Conservation (phyloP, 1,284 basidiomycete genomes). For the Amylostereum areolatum region DNA sequence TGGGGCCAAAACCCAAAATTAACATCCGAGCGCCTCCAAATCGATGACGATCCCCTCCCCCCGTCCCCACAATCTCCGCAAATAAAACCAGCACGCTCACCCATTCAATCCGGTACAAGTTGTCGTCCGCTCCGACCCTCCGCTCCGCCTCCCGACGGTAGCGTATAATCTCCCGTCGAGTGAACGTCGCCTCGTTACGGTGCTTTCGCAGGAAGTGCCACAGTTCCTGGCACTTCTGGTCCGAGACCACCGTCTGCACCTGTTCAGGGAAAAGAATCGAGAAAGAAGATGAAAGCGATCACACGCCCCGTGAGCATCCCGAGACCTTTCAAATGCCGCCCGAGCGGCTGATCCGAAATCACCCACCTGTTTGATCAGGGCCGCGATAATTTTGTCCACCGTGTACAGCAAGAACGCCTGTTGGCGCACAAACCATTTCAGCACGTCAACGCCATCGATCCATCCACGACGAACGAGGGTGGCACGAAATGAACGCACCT, state of each 20-base stretch:
- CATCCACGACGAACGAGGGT: slow-evolving; percentile 3
- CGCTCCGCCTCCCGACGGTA: slow-evolving; percentile 89
- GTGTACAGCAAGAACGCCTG: slow-evolving; percentile 88
- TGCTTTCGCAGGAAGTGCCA: slow-evolving; percentile 57
- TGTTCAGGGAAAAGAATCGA: slow-evolving; percentile 24
- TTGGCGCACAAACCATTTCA: too few species aligned
- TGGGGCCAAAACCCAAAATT: neutral
- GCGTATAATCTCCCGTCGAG: slow-evolving; percentile 78
- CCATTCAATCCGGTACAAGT: slow-evolving; percentile 90
- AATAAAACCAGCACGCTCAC: slow-evolving; percentile 54
- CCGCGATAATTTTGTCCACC: slow-evolving; percentile 84
- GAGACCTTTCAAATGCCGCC: too few species aligned
- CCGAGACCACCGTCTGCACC: slow-evolving; percentile 80
- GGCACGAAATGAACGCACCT: slow-evolving; percentile 42
- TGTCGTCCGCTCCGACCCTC: slow-evolving; percentile 83
- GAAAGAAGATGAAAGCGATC: too few species aligned
- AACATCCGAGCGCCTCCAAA: too few species aligned
- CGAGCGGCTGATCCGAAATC: neutral
- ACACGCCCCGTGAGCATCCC: too few species aligned
- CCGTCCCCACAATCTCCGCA: too few species aligned
- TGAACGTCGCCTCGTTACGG: slow-evolving; percentile 44
- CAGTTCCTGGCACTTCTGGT: slow-evolving; percentile 69
- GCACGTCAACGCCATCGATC: neutral
- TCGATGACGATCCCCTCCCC: too few species aligned
- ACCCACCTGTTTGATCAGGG: slow-evolving; percentile 83